phyloP scores from a whole-genome alignment of 2,329 filamentous ascomycete genomes.

The Rugonectria rugulosa region DNA sequence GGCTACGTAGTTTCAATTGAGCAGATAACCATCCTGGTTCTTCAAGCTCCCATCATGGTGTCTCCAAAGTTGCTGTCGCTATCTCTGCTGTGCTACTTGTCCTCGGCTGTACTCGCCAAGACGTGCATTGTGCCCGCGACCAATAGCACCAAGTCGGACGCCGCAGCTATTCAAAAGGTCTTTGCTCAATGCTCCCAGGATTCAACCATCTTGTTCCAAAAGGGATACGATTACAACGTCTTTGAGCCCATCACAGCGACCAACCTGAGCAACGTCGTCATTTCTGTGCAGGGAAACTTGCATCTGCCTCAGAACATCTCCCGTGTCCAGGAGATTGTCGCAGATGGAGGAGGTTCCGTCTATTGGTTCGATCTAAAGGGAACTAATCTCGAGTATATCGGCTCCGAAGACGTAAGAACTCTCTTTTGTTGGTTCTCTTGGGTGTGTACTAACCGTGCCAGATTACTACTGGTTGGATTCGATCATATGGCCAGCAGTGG shows the following conservation, averaged over 20 bases:
- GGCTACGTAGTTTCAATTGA: neutral
- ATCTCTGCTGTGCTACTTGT: constrained; percentile 10
- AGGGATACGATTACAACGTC: constrained; percentile 18
- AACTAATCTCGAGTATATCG: constrained; percentile 18
- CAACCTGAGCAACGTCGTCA: constrained; percentile 15
- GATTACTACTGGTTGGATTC: constrained; percentile 20
- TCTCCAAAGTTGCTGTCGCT: constrained; percentile 10
- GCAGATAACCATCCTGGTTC: neutral
- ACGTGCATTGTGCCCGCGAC: constrained; percentile 12
- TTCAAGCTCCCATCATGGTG: constrained; percentile 1
- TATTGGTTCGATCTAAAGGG: constrained; percentile 19
- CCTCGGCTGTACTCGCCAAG: constrained; percentile 10
- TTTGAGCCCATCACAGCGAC: constrained; percentile 14
- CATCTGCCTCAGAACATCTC: constrained; percentile 17
- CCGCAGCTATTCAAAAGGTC: constrained; percentile 3
- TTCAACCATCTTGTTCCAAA: constrained; percentile 17
- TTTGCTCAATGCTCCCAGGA: constrained; percentile 13
- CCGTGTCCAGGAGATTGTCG: constrained; percentile 17
- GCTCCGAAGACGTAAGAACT: constrained; percentile 9
- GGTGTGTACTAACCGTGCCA: neutral
- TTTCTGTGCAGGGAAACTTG: constrained; percentile 17
- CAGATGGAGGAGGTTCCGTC: constrained; percentile 14
- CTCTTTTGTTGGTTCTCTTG: no score
- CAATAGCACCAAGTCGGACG: constrained; percentile 12
- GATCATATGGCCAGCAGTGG: constrained; percentile 19